Base-by-base conservation (phyloP, 805 yeast genomes). In the Ogataea sp. region DNA sequence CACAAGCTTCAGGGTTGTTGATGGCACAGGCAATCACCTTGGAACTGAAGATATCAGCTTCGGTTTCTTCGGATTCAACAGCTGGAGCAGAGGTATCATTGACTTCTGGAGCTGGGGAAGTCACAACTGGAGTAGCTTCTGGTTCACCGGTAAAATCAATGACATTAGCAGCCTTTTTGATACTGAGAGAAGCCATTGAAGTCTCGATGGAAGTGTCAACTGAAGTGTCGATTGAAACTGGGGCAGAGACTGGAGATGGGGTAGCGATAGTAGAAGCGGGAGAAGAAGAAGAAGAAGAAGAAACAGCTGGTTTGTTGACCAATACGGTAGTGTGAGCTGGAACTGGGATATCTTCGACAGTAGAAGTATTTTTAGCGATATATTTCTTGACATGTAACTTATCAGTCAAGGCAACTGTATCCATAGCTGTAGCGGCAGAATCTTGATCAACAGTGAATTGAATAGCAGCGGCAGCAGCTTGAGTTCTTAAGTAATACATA, bases 401-500 rank as follows among this genome's bases (percentile, higher is more conserved):
- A 4, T 53, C 60, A 17, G 56, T 40, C 6, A 41, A 28, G 16
- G 65, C 64, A 37, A 53, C 53, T 7, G 43, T 39, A 24, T 46
- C 32, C 29, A 47, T 45, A 16, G 68, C 67, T 32, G 49, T 36
- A 17, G 46, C 43, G 13, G 62, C 66, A 32, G 61, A 51, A 36
- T 62, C 67, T 51, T 68, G 50, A 55, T 83, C 90, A 42, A 83
- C 82, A 16, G 94, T 83, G 65, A 89, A 93, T 68, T 93, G 96
- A 59, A 93, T 93, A 38, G 97, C 96, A 41, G 96, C 90, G 38
- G 96, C 80, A 27, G 97, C 98, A 48, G 97, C 97, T 72, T 87
- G 95, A 9, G 97, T 90, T 69, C 97, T 83, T 62, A 93, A 70
- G 66, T 93, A 93, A 71, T 93, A 93, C 97, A 93, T 93, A 64